phyloP scores from a whole-genome alignment of 768 basidiomycete genomes.

The Trametes cingulata region DNA sequence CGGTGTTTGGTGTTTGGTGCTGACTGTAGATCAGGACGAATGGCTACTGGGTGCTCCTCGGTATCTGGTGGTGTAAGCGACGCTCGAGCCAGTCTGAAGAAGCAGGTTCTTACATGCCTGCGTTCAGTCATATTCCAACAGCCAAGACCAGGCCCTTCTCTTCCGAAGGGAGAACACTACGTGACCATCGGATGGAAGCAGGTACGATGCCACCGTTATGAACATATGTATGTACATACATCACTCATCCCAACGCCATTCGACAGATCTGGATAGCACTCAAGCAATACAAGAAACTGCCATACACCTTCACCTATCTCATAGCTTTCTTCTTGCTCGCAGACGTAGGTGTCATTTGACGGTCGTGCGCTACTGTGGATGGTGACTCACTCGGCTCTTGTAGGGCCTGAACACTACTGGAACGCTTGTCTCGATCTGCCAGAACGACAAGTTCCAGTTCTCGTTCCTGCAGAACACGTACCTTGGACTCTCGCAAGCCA shows the following conservation, averaged over 20 bases:
- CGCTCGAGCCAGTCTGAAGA: too few species aligned
- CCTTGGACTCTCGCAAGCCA: conserved; percentile 71
- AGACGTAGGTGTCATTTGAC: conserved; percentile 46
- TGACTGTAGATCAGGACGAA: conserved; percentile 52
- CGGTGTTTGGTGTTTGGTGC: not conserved
- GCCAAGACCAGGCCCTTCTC: conserved; percentile 76
- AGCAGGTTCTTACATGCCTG: too few species aligned
- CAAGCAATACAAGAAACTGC: conserved; percentile 75
- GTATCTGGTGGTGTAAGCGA: conserved; percentile 92
- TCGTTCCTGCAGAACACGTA: conserved; percentile 83
- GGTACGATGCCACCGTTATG: conserved; percentile 40
- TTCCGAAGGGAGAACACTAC: conserved; percentile 77
- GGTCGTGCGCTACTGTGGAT: not conserved
- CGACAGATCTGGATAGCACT: conserved; percentile 74
- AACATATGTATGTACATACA: not conserved
- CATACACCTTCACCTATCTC: conserved; percentile 81
- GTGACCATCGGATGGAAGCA: conserved; percentile 87
- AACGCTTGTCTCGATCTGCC: conserved; percentile 73
- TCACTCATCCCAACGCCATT: not conserved
- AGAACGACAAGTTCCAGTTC: conserved; percentile 79
- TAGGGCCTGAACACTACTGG: conserved; percentile 82
- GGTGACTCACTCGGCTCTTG: not conserved
- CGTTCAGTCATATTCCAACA: conserved; percentile 83
- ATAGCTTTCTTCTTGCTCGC: conserved; percentile 77
- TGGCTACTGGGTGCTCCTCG: conserved; percentile 73